Evolutionary conservation across 495 filamentous ascomycete species (phyloP).

Genomic region (Aspergillus conjunctus): DNA sequence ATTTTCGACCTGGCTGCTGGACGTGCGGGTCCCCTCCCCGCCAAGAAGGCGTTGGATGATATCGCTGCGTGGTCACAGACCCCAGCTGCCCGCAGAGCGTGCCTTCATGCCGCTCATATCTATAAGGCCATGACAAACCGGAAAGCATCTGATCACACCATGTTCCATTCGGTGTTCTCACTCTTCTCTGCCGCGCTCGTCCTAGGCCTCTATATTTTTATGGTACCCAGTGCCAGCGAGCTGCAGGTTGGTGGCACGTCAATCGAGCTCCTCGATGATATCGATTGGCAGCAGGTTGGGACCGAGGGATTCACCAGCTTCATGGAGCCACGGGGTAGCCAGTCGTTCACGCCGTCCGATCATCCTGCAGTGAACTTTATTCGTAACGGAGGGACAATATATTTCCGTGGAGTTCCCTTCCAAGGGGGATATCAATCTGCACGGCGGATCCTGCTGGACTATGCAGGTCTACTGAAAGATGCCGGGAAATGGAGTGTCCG

Average conservation of each 20-base stretch:
- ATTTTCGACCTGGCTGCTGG: conserved; percentile 55
- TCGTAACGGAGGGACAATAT: conserved; percentile 52
- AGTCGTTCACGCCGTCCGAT: conserved; percentile 36
- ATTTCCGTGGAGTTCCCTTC: conserved; percentile 49
- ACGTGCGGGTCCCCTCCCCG: conserved; percentile 45
- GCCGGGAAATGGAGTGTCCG: conserved; percentile 55
- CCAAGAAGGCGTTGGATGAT: conserved; percentile 50
- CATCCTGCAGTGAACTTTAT: conserved; percentile 52
- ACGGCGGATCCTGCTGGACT: conserved; percentile 51
- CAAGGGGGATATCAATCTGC: conserved; percentile 54
- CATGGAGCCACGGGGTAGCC: conserved; percentile 41
- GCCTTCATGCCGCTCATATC: conserved; percentile 54
- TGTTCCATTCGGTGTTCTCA: conserved; percentile 49
- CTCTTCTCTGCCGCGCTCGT: conserved; percentile 54
- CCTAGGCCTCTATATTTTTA: conserved; percentile 55
- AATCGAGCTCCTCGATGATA: conserved; percentile 53
- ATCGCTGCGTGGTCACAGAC: conserved; percentile 56
- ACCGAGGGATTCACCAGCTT: conserved; percentile 45
- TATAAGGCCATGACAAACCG: conserved; percentile 54
- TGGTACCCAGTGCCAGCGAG: conserved; percentile 38
- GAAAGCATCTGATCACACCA: conserved; percentile 51
- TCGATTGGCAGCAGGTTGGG: conserved; percentile 51
- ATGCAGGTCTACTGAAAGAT: conserved; percentile 52
- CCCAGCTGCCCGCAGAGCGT: conserved; percentile 49
- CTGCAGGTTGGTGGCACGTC: conserved; percentile 34